Evolutionary conservation across 2,329 filamentous ascomycete genomes (phyloP), one percentile per base, ranked within the genome.

Genomic region (Periconia sp.): DNA sequence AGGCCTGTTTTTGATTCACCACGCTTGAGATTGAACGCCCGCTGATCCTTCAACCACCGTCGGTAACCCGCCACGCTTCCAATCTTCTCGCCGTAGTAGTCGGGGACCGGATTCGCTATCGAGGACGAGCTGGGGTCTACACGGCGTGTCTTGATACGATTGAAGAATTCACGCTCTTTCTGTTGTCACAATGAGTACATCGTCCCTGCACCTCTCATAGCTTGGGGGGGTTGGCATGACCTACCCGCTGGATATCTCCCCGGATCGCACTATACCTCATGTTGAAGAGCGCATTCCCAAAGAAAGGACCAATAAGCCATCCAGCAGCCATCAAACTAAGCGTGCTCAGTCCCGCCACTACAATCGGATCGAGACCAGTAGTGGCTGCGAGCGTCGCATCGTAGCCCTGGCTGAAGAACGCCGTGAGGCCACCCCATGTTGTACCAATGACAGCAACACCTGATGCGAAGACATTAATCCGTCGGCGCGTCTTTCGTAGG

Each of bases 41-140:
- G 81, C 78, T 97, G 94, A 66, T 99, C 94, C 79, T 96, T 97
- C 63, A 99, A 75, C 94, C 94, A 99, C 70, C 90, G 86, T 62
- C 94, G 80, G 71, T 97, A 99, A 33, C 89, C 92, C 40, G 85
- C 80, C 16, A 97, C 90, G 61, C 91, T 96, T 37, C 88, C 89
- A 61, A 99, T 96, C 80, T 96, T 97, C 77, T 99, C 94, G 61
- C 94, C 94, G 65, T 99, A 99, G 74, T 96, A 99, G 69, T 99
- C 94, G 30, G 92, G 92, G 1, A 96, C 89, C 13, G 94, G 94
- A 75, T 97, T 97, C 38, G 89, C 83, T 57, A 94, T 86, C 28
- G 89, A 95, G 50, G 91, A 95, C 40, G 87, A 87, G 12, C 86
- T 88, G 3, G 94, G 92, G 69, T 99, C 92, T 49, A 95, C 92